Evolutionary conservation across 768 basidiomycete species (phyloP).

Genomic region (Termitomyces sp.): DNA sequence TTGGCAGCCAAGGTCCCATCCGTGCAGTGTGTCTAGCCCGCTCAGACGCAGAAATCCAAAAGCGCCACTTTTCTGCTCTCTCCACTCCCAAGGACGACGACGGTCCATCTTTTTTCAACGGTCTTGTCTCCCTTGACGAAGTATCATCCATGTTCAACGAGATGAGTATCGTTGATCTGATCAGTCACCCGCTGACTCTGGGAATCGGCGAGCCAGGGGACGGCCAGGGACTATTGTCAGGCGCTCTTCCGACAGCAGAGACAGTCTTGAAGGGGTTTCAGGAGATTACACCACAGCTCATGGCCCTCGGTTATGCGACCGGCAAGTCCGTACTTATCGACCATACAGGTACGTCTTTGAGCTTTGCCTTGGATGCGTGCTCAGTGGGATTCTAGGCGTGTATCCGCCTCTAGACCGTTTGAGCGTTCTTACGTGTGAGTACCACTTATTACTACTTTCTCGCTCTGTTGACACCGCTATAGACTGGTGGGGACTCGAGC

Average conservation of each 20-base stretch:
- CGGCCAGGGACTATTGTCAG: constrained; percentile 62
- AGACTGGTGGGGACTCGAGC: constrained; percentile 93
- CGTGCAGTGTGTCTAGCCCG: constrained; percentile 72
- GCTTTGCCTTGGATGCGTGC: background rate
- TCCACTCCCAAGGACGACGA: constrained; percentile 8
- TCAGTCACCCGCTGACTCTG: constrained; percentile 50
- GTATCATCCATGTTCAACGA: constrained; percentile 49
- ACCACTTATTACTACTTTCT: background rate
- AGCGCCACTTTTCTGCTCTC: constrained; percentile 53
- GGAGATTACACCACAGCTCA: constrained; percentile 69
- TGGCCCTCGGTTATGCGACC: constrained; percentile 75
- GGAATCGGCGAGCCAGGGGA: constrained; percentile 75
- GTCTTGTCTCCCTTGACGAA: constrained; percentile 47
- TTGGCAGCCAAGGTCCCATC: constrained; percentile 44
- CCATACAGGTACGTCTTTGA: constrained; percentile 45
- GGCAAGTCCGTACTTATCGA: constrained; percentile 60
- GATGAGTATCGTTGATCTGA: constrained; percentile 56
- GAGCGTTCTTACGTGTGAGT: constrained; percentile 74
- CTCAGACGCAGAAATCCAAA: constrained; percentile 58
- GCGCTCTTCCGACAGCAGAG: constrained; percentile 71
- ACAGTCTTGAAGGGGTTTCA: constrained; percentile 64
- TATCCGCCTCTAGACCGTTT: constrained; percentile 74
- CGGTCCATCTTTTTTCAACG: constrained; percentile 24
- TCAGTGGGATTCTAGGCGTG: constrained; percentile 32
- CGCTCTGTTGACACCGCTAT: background rate